Evolutionary conservation across 1,284 basidiomycete genomes (phyloP).

Genomic region (Coriolopsis trogii): DNA sequence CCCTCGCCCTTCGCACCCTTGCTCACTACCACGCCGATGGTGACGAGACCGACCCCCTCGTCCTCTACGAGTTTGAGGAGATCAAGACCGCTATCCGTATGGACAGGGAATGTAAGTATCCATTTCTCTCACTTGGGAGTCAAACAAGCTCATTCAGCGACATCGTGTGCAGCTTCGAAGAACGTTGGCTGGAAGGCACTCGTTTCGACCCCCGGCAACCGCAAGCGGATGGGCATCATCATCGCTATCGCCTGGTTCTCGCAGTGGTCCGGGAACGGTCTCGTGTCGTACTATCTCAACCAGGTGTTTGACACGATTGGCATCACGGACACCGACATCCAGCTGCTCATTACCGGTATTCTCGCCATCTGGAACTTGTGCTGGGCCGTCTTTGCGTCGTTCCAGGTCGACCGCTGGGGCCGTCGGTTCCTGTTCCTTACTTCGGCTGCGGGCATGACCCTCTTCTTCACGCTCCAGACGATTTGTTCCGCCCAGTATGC

Average conservation of each 20-base stretch:
- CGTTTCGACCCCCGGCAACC: conserved; percentile 62
- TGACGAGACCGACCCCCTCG: conserved; percentile 68
- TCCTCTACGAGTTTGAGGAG: conserved; percentile 74
- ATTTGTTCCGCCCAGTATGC: conserved; percentile 67
- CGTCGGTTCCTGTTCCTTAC: conserved; percentile 68
- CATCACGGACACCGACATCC: conserved; percentile 60
- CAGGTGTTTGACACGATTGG: conserved; percentile 73
- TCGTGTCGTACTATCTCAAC: conserved; percentile 77
- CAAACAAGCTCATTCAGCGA: neutral
- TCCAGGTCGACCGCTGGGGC: conserved; percentile 60
- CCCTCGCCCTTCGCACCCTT: conserved; percentile 59
- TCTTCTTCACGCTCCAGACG: conserved; percentile 75
- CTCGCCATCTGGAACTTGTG: conserved; percentile 76
- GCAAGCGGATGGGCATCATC: conserved; percentile 70
- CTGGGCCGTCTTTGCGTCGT: conserved; percentile 62
- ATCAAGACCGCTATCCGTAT: conserved; percentile 75
- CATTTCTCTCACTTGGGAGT: neutral
- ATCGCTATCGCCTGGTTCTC: conserved; percentile 73
- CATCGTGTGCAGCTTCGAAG: conserved; percentile 31
- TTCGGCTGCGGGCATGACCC: conserved; percentile 66
- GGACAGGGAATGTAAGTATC: conserved; percentile 47
- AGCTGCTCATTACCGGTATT: conserved; percentile 43
- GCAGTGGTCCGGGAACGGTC: conserved; percentile 77
- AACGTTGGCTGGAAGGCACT: conserved; percentile 67
- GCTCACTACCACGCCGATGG: conserved; percentile 80